phyloP scores from a whole-genome alignment of 1,284 basidiomycete genomes.

The Volvariella volvacea region DNA sequence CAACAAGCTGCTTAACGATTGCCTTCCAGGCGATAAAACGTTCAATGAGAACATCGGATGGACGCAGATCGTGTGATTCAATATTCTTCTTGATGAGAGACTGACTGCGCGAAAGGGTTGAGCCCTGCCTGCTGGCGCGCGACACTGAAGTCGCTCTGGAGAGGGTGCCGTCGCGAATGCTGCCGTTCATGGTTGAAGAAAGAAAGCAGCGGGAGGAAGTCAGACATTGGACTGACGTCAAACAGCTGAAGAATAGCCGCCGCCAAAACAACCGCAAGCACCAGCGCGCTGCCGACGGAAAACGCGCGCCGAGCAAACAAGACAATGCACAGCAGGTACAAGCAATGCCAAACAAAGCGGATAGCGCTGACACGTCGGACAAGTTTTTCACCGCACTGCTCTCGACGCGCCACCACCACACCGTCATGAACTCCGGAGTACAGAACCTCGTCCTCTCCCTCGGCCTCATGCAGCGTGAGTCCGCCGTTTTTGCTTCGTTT shows the following conservation, averaged over 20 bases:
- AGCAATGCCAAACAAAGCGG: neutral
- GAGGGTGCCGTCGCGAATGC: constrained; percentile 20
- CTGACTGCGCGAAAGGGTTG: constrained; percentile 69
- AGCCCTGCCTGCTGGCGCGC: constrained; percentile 54
- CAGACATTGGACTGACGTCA: constrained; percentile 4
- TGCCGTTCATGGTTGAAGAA: neutral
- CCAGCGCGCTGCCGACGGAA: no score
- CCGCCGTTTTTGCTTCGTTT: constrained; percentile 8
- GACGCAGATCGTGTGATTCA: constrained; percentile 84
- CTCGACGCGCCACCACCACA: neutral
- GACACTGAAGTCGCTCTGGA: constrained; percentile 70
- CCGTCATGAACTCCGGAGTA: constrained; percentile 45
- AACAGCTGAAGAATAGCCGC: no score
- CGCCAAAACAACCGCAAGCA: no score
- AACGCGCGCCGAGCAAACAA: neutral
- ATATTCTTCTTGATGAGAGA: constrained; percentile 89
- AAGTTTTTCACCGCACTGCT: no score
- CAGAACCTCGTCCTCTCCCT: constrained; percentile 82
- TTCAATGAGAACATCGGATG: constrained; percentile 96
- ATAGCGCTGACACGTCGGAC: no score
- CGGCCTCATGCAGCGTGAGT: constrained; percentile 81
- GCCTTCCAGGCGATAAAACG: constrained; percentile 91
- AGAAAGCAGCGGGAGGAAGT: neutral
- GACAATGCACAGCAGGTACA: constrained; percentile 1
- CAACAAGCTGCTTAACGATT: constrained; percentile 93